Conservation (phyloP, 257 asterid species). For the Petrea volubilis region DNA sequence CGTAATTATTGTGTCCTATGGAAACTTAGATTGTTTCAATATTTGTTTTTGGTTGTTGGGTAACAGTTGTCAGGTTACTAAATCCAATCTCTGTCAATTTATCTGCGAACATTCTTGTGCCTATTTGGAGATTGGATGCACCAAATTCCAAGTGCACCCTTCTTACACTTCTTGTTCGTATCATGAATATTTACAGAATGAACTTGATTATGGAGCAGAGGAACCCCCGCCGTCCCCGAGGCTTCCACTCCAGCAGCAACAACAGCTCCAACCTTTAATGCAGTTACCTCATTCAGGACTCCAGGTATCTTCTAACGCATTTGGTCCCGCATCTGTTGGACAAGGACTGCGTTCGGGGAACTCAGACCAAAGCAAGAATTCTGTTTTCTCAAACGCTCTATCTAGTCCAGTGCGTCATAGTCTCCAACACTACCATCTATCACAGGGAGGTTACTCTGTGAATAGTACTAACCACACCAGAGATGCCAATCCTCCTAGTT, state of each 20-base stretch:
- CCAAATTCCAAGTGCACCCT: not conserved
- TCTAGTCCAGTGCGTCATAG: conserved; percentile 64
- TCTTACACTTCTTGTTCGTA: not conserved
- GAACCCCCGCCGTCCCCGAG: conserved; percentile 59
- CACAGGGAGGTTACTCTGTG: conserved; percentile 41
- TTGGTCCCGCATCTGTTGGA: conserved; percentile 44
- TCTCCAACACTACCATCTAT: conserved; percentile 60
- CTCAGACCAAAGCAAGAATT: conserved; percentile 48
- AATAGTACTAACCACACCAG: conserved; percentile 32
- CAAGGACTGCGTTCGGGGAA: conserved; percentile 42
- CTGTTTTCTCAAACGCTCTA: conserved; percentile 60
- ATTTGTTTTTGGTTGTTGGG: not conserved
- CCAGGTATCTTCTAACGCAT: conserved; percentile 44
- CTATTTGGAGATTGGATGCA: not conserved
- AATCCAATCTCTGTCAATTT: not conserved
- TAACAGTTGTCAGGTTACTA: not conserved
- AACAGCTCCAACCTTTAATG: conserved; percentile 33
- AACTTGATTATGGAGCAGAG: conserved; percentile 54
- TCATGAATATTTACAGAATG: conserved; percentile 43
- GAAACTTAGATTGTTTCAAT: not conserved
- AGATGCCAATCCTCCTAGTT: conserved; percentile 46
- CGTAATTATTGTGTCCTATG: not conserved
- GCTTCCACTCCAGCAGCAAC: conserved; percentile 44
- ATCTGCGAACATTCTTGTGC: not conserved
- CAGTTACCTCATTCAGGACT: conserved; percentile 38